Evolutionary conservation across 2,329 filamentous ascomycete genomes (phyloP).

Genomic region (Ceratocystis diversiconidia): DNA sequence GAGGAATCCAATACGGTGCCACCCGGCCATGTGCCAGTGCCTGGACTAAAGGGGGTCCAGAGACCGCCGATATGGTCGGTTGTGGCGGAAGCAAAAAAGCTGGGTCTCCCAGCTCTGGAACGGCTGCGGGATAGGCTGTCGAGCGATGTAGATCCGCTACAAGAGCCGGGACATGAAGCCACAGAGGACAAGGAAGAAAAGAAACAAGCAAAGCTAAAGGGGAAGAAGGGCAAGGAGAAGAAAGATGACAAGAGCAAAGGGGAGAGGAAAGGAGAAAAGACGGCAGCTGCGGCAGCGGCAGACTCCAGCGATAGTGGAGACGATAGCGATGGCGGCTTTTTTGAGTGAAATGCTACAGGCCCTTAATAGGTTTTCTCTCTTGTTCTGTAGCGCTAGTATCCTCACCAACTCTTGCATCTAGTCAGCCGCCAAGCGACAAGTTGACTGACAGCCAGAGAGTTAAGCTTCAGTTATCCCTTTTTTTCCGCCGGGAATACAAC

Average conservation of each 20-base stretch:
- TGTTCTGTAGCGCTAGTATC: not conserved
- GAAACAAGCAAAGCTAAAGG: slow-evolving; percentile 9
- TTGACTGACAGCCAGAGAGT: too few species aligned
- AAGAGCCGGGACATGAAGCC: slow-evolving; percentile 18
- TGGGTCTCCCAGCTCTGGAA: slow-evolving; percentile 39
- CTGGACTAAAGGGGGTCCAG: slow-evolving; percentile 7
- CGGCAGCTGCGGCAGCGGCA: slow-evolving; percentile 19
- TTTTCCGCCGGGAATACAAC: not conserved
- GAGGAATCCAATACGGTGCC: slow-evolving; percentile 28
- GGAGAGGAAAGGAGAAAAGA: slow-evolving; percentile 26
- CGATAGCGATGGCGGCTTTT: slow-evolving; percentile 45
- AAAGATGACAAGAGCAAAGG: slow-evolving; percentile 26
- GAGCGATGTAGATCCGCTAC: slow-evolving; percentile 20
- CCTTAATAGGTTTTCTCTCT: not conserved
- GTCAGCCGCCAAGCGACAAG: not conserved
- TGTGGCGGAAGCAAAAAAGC: slow-evolving; percentile 49
- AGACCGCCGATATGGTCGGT: slow-evolving; percentile 51
- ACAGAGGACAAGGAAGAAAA: slow-evolving; percentile 20
- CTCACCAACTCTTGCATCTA: not conserved
- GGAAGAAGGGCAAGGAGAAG: slow-evolving; percentile 20
- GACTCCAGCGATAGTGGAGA: slow-evolving; percentile 29
- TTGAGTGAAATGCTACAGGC: slow-evolving; percentile 29
- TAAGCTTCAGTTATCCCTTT: too few species aligned
- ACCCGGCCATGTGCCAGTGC: slow-evolving; percentile 28
- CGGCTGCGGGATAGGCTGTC: slow-evolving; percentile 40